Evolutionary conservation across 2,329 filamentous ascomycete species (phyloP).

Genomic region (Tolypocladium endophyticum): DNA sequence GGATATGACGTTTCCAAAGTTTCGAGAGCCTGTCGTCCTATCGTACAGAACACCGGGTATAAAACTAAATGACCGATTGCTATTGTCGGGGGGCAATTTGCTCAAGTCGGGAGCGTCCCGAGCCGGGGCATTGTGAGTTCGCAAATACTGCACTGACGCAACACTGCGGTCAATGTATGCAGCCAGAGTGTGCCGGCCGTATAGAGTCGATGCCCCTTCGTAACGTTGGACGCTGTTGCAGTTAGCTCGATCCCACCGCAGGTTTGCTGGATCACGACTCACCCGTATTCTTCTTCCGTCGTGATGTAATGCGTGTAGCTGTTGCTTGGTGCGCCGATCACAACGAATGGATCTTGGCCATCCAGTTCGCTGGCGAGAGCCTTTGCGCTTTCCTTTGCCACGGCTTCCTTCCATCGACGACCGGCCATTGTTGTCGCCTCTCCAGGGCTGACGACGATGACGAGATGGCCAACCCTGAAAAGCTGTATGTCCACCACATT

Average conservation of each 20-base stretch:
- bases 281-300: slow-evolving; percentile 54
- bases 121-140: slow-evolving; percentile 27
- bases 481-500: slow-evolving; percentile 85
- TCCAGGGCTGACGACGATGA: slow-evolving; percentile 76
- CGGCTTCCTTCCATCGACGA: slow-evolving; percentile 68
- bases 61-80: slow-evolving; percentile 63
- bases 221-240: slow-evolving; percentile 61
- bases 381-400: slow-evolving; percentile 38
- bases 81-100: slow-evolving; percentile 65
- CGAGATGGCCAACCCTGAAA: slow-evolving; percentile 69
- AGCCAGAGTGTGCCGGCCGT: slow-evolving; percentile 73
- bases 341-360: slow-evolving; percentile 51
- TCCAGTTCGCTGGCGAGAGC: slow-evolving; percentile 29
- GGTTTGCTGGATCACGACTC: slow-evolving; percentile 6
- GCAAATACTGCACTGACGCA: slow-evolving; percentile 57
- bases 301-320: slow-evolving; percentile 74
- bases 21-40: slow-evolving; percentile 48
- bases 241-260: not conserved
- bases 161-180: slow-evolving; percentile 78
- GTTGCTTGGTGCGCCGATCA: slow-evolving; percentile 80
- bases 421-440: slow-evolving; percentile 91
- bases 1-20: slow-evolving; percentile 57
- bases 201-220: slow-evolving; percentile 81
- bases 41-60: slow-evolving; percentile 73
- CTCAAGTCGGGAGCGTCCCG: slow-evolving; percentile 26